phyloP scores from a whole-genome alignment of 108 stramenopile genomes.

The Discostella stelligeroides region DNA sequence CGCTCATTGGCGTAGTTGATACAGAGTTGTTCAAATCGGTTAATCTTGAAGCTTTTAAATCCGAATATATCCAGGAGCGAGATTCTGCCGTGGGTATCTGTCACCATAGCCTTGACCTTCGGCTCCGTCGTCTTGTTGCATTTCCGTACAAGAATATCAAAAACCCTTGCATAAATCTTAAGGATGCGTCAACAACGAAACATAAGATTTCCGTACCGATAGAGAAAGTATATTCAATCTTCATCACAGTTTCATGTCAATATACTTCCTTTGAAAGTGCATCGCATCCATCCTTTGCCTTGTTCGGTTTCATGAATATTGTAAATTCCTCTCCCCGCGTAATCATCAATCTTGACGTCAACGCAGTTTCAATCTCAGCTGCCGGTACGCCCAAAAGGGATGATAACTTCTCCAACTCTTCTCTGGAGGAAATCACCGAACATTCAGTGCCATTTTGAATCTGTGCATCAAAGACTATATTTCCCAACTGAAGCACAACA shows the following conservation, averaged over 20 bases:
- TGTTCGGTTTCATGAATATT: constrained; percentile 71
- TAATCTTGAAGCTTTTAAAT: constrained; percentile 92
- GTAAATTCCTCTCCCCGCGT: constrained; percentile 78
- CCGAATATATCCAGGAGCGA: constrained; percentile 96
- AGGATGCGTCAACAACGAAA: background rate
- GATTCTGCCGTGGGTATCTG: constrained; percentile 63
- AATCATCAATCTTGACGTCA: constrained; percentile 78
- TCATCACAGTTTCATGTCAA: background rate
- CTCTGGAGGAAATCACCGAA: constrained; percentile 53
- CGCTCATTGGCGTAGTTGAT: no score
- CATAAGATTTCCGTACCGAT: background rate
- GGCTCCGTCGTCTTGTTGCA: constrained; percentile 91
- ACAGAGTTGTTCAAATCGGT: no score
- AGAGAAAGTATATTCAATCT: background rate
- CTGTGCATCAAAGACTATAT: constrained; percentile 81
- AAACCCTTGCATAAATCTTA: constrained; percentile 88
- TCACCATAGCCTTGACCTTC: constrained; percentile 55
- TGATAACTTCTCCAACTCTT: constrained; percentile 66
- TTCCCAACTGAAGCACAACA: constrained; percentile 88
- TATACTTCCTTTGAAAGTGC: constrained; percentile 91
- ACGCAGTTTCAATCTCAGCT: constrained; percentile 59
- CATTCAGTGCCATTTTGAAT: constrained; percentile 65
- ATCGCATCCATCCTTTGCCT: constrained; percentile 89
- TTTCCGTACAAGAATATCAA: constrained; percentile 91
- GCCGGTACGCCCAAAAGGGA: constrained; percentile 75